These are phyloP conservation scores for Erucastrum elatum DNA, from an alignment of 345 rosid genomes.

Conservation along the genomic window DNA sequence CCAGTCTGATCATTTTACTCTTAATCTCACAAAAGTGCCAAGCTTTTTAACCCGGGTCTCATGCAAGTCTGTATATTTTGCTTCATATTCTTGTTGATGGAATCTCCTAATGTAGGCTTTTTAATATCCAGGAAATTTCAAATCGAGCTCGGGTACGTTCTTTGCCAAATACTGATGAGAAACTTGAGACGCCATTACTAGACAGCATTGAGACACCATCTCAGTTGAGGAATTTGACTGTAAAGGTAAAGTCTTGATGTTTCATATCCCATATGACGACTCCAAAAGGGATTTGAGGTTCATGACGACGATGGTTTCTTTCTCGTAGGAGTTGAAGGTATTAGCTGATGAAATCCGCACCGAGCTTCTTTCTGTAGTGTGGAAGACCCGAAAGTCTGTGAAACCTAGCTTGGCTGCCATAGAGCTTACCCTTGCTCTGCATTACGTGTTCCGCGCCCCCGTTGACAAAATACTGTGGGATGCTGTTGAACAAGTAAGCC, in stretches of 20 bases:
- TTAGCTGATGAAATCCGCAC: constrained; percentile 69
- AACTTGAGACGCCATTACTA: constrained; percentile 65
- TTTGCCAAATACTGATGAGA: constrained; percentile 68
- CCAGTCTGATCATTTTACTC: not conserved
- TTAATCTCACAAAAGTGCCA: constrained; percentile 3
- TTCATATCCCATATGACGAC: not conserved
- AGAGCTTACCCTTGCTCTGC: constrained; percentile 83
- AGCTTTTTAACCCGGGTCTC: not conserved
- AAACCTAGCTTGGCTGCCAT: constrained; percentile 70
- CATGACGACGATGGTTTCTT: constrained; percentile 4
- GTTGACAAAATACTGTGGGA: constrained; percentile 91
- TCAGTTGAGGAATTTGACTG: constrained; percentile 68
- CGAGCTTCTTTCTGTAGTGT: constrained; percentile 54
- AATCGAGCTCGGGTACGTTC: constrained; percentile 47
- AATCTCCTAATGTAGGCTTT: constrained; percentile 23
- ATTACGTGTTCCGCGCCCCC: constrained; percentile 84
- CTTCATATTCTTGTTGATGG: constrained; percentile 9
- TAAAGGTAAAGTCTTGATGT: constrained; percentile 51
- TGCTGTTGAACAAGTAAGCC: constrained; percentile 75
- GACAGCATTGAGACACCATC: constrained; percentile 77
- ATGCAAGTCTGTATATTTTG: not conserved
- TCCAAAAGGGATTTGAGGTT: not conserved
- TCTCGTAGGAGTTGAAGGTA: constrained; percentile 69
- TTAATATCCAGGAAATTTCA: constrained; percentile 44
- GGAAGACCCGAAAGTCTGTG: constrained; percentile 51